Percentiles rank a stretch among this genome's conserved stretches.
Evolutionary conservation across 2,329 filamentous ascomycete genomes (phyloP).

Genomic region (Aspergillus spinulosporus): DNA sequence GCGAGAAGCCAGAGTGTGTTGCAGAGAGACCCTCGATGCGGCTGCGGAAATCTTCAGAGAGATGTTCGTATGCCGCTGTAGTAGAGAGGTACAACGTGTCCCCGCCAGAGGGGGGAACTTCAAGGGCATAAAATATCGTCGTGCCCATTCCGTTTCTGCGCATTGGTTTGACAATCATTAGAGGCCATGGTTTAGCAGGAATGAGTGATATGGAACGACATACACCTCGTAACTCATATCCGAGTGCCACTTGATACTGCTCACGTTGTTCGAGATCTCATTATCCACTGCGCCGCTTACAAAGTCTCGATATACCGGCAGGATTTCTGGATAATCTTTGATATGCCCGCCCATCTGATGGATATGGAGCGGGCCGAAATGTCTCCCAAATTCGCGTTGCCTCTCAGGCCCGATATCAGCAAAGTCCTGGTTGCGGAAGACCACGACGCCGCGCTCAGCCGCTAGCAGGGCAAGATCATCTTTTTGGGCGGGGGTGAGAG

Average conservation of each 20-base stretch:
- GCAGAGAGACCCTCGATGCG: neutral
- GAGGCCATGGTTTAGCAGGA: no score
- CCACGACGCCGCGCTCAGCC: neutral
- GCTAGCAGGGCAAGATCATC: slow-evolving; percentile 4
- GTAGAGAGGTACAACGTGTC: neutral
- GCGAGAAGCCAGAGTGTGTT: neutral
- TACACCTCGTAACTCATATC: slow-evolving; percentile 8
- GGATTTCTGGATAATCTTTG: neutral
- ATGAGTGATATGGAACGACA: neutral
- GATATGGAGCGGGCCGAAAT: slow-evolving; percentile 1
- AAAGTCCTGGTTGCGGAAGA: slow-evolving; percentile 6
- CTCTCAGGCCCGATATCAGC: neutral
- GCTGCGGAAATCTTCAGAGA: neutral
- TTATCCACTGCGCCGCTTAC: neutral
- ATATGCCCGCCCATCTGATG: neutral
- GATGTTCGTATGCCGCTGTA: neutral
- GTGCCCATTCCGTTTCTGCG: neutral
- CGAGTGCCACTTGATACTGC: slow-evolving; percentile 1
- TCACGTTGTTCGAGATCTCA: neutral
- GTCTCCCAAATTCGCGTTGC: neutral
- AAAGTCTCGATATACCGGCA: neutral
- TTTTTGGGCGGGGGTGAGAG: neutral
- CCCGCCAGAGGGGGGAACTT: neutral
- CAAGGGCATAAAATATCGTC: slow-evolving; percentile 6
- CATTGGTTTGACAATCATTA: no score